These are phyloP conservation scores for Syzygium jambos DNA, from an alignment of 345 rosid species.

Conservation along the genomic window DNA sequence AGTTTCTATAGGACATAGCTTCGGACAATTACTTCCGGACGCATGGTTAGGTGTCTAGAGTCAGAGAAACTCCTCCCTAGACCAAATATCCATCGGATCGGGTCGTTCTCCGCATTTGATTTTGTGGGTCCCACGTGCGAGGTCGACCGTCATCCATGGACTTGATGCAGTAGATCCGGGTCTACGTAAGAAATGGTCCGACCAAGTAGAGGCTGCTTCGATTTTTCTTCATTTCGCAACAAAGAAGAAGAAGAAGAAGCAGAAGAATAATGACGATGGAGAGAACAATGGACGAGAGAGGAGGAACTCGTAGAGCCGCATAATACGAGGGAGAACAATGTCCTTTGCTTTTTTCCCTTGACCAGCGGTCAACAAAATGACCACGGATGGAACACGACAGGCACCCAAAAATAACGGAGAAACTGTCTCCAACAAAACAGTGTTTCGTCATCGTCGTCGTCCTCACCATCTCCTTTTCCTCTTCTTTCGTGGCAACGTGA, in stretches of 20 bases:
- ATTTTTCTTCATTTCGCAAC: too few species aligned
- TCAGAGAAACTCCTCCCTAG: not conserved
- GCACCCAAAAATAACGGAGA: not conserved
- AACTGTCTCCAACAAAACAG: not conserved
- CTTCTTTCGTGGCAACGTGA: not conserved
- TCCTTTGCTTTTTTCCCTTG: not conserved
- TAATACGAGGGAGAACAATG: not conserved
- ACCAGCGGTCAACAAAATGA: not conserved
- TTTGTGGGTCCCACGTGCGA: not conserved
- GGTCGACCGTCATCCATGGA: not conserved
- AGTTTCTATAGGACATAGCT: not conserved
- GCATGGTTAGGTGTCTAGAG: not conserved
- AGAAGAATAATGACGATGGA: not conserved
- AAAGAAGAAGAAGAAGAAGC: not conserved
- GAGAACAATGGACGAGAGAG: not conserved
- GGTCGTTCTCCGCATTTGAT: not conserved
- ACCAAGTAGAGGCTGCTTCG: not conserved
- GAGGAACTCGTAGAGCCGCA: not conserved
- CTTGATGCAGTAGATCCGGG: not conserved
- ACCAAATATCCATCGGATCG: fast-evolving
- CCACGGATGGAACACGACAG: not conserved
- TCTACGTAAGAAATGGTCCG: not conserved
- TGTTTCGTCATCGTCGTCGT: not conserved
- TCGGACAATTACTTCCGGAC: not conserved
- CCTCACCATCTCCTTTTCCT: not conserved